phyloP scores from a whole-genome alignment of 345 rosid species.

The Gynandropsis gynandra region DNA sequence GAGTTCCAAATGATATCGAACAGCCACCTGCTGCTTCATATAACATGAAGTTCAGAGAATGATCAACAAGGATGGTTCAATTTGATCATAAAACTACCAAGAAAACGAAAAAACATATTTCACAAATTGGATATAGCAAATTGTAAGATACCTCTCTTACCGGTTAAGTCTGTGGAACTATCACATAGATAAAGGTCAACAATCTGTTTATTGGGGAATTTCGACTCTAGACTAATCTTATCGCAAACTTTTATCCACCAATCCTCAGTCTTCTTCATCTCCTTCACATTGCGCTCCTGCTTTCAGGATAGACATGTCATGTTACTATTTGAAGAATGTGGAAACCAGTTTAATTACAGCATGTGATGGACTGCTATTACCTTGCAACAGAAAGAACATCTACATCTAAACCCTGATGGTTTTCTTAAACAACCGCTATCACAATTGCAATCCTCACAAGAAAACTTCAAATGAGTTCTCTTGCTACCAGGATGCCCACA shows the following conservation, averaged over 20 bases:
- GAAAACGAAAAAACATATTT: neutral
- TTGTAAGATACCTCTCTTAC: conserved; percentile 23
- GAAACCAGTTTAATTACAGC: neutral
- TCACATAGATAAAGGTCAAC: conserved; percentile 54
- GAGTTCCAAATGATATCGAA: conserved; percentile 54
- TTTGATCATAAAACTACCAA: conserved; percentile 4
- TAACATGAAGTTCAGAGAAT: conserved; percentile 6
- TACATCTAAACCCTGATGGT: conserved; percentile 54
- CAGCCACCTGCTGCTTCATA: conserved; percentile 36
- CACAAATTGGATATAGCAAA: conserved; percentile 2
- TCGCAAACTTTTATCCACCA: conserved; percentile 71
- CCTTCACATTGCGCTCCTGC: conserved; percentile 49
- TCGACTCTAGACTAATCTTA: conserved; percentile 46
- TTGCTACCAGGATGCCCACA: conserved; percentile 92
- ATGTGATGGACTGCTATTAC: conserved; percentile 21
- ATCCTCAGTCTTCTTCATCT: conserved; percentile 45
- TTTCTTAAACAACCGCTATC: conserved; percentile 51
- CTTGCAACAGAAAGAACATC: conserved; percentile 54
- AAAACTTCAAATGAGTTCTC: conserved; percentile 50
- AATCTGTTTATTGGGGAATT: conserved; percentile 66
- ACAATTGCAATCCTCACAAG: conserved; percentile 53
- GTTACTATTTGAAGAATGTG: neutral
- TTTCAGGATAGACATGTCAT: conserved; percentile 11
- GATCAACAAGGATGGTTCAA: conserved; percentile 13
- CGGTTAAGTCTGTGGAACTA: conserved; percentile 39